Percentiles rank a stretch among this genome's conserved stretches.
phyloP scores from a whole-genome alignment of 2,329 filamentous ascomycete genomes.

The Ceratocystis ficicola region DNA sequence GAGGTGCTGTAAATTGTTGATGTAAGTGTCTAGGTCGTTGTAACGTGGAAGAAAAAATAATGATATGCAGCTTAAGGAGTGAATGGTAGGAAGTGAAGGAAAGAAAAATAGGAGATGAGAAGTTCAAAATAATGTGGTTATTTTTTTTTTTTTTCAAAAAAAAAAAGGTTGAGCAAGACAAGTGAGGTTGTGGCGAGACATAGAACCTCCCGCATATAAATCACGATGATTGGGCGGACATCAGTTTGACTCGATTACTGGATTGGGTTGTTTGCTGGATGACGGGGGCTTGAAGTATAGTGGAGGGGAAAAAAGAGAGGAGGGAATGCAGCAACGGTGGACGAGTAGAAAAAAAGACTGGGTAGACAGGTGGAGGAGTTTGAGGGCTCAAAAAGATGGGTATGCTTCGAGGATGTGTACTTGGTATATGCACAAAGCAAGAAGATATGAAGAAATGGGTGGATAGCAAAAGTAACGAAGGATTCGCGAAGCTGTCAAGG shows the following conservation, averaged over 20 bases:
- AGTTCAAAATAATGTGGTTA: not conserved
- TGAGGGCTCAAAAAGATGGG: constrained; percentile 12
- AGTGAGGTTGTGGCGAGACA: constrained; percentile 2
- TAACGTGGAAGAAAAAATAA: constrained; percentile 17
- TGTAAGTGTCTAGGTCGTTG: constrained; percentile 28
- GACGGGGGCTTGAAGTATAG: constrained; percentile 12
- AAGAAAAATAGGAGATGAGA: not conserved
- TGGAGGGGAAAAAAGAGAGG: constrained; percentile 21
- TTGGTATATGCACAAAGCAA: constrained; percentile 8
- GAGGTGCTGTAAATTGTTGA: constrained; percentile 36
- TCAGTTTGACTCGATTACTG: constrained; percentile 8
- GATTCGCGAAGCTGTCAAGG: constrained; percentile 13
- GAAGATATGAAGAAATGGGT: constrained; percentile 6
- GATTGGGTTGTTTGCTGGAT: constrained; percentile 14
- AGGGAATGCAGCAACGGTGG: constrained; percentile 2
- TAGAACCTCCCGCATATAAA: constrained; percentile 11
- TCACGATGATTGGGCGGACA: constrained; percentile 10
- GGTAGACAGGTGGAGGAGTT: constrained; percentile 7
- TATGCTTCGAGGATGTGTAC: constrained; percentile 10
- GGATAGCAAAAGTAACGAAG: constrained; percentile 12
- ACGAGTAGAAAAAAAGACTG: constrained; percentile 8
- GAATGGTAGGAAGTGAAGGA: constrained; percentile 2
- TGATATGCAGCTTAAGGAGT: not conserved
- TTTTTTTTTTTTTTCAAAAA: not conserved
- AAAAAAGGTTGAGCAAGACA: constrained; percentile 4